Base-by-base conservation (phyloP, 73 alveolate genomes). In the Symbiodinium natans region DNA sequence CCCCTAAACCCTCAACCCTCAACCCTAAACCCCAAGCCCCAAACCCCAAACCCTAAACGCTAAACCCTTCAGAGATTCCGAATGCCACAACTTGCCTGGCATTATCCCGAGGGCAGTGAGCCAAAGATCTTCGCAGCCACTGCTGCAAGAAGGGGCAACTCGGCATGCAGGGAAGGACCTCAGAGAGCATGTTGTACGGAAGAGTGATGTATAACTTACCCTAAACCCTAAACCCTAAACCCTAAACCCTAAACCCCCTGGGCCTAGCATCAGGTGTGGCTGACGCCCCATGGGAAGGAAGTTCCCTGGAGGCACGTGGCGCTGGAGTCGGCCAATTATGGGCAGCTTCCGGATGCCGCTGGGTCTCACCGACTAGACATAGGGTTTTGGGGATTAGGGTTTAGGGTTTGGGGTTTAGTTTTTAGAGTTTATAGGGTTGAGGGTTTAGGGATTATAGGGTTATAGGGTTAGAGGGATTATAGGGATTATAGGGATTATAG, bases 131-230 rank as follows among this genome's bases (percentile, higher is more conserved):
- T 63, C 80, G 11, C 80, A 63, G 80, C 36, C 80, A 17, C 36
- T 63, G 80, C 80, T 63, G 80, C 80, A 63, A 63, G 80, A 63
- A 63, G 80, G 80, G 40, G 80, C 33, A 13, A 29, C 80, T 63
- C 80, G 80, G 80, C 80, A 63, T 9, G 38, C 33, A 63, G 0
- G 19, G 6, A 46, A 6, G 59, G 13, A 9, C 13, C 13, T 46
- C 59, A 46, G 13, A 13, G 59, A 46, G 59, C 59, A 13, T 46
- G 21, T 13, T 9, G 6, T 13, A 6, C 13, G 6, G 59, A 6
- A 46, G 59, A 46, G 59, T 46, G 13, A 46, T 46, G 59, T 46
- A 46, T 46, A 46, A 46, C 59, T 46, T 13, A 19, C 74, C 31
- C 74, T 5, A 56, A 56, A 56, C 74, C 74, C 74, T 21, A 9